A percentile compares a stretch with the other conserved stretches of the same genome.
Evolutionary conservation across 2,329 filamentous ascomycete genomes (phyloP).

Genomic region (Fusarium pseudonygamai): DNA sequence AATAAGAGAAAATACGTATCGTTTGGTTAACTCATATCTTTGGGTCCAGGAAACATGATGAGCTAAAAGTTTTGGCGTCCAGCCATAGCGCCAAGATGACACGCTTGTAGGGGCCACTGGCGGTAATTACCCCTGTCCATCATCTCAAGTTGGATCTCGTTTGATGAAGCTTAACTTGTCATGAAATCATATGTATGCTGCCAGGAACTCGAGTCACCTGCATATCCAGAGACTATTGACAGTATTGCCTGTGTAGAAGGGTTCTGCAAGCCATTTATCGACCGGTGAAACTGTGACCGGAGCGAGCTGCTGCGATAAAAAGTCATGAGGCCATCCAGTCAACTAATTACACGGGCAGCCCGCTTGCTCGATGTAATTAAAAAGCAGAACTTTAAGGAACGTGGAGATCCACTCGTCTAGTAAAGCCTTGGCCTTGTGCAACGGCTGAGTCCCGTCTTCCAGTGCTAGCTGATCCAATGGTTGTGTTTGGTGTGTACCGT

Average conservation of each 20-base stretch:
- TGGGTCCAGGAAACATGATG: background rate
- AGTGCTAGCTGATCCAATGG: slow-evolving; percentile 30
- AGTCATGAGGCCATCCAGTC: slow-evolving; percentile 19
- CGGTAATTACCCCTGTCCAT: slow-evolving; percentile 29
- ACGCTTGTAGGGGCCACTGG: slow-evolving; percentile 27
- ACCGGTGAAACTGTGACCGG: background rate
- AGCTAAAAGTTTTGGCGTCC: slow-evolving; percentile 29
- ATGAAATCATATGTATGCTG: background rate
- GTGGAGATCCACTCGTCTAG: slow-evolving; percentile 35
- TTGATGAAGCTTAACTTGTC: slow-evolving; percentile 26
- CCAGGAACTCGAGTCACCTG: background rate
- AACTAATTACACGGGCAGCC: slow-evolving; percentile 35
- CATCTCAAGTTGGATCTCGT: slow-evolving; percentile 22
- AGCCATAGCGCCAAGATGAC: slow-evolving; percentile 34
- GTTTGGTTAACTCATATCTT: slow-evolving; percentile 1
- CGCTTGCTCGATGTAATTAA: slow-evolving; percentile 40
- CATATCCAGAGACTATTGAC: background rate
- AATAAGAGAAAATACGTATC: background rate
- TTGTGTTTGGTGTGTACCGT: slow-evolving; percentile 18
- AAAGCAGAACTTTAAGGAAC: slow-evolving; percentile 41
- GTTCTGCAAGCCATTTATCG: slow-evolving; percentile 15
- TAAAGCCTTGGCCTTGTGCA: slow-evolving; percentile 31
- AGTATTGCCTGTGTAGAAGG: background rate
- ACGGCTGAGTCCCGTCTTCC: slow-evolving; percentile 34
- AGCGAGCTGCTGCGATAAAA: slow-evolving; percentile 8